phyloP scores from a whole-genome alignment of 192 early-diverging fungal species.

The Coemansia biformis region DNA sequence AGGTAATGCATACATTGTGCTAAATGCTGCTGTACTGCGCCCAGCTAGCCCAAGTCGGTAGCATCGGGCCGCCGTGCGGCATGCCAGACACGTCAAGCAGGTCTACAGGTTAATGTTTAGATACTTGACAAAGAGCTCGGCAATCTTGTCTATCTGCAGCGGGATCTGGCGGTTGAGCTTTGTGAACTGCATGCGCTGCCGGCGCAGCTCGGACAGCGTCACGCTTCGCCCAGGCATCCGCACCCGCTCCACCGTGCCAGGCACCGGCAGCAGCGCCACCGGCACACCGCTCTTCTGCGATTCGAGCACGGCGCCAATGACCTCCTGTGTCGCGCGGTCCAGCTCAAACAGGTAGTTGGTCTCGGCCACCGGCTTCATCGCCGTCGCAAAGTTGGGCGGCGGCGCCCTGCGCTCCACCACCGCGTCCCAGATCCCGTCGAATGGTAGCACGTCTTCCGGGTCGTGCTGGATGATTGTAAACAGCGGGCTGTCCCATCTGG shows the following conservation, averaged over 20 bases:
- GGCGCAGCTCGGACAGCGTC: slow-evolving; percentile 74
- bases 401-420: slow-evolving; percentile 66
- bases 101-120: slow-evolving; percentile 79
- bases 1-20: too few relatives aligned
- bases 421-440: slow-evolving; percentile 70
- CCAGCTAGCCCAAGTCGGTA: too few relatives aligned
- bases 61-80: too few relatives aligned
- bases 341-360: slow-evolving; percentile 91
- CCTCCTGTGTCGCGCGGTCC: slow-evolving; percentile 72
- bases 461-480: slow-evolving; percentile 81
- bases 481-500: slow-evolving; percentile 96
- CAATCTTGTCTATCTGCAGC: slow-evolving; percentile 62
- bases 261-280: slow-evolving; percentile 56
- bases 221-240: slow-evolving; percentile 67
- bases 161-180: slow-evolving; percentile 87
- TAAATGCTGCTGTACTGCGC: too few relatives aligned
- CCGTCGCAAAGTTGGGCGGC: slow-evolving; percentile 82
- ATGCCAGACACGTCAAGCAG: too few relatives aligned
- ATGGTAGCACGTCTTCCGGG: slow-evolving; percentile 46
- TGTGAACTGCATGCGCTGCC: slow-evolving; percentile 76
- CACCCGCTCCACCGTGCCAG: slow-evolving; percentile 39
- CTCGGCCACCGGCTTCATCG: slow-evolving; percentile 81
- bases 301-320: slow-evolving; percentile 72
- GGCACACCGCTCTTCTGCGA: slow-evolving; percentile 65
- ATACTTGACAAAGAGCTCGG: slow-evolving; percentile 86